Base-by-base conservation (phyloP, 371 early-diverging fungal genomes). In the Circinella umbellata region DNA sequence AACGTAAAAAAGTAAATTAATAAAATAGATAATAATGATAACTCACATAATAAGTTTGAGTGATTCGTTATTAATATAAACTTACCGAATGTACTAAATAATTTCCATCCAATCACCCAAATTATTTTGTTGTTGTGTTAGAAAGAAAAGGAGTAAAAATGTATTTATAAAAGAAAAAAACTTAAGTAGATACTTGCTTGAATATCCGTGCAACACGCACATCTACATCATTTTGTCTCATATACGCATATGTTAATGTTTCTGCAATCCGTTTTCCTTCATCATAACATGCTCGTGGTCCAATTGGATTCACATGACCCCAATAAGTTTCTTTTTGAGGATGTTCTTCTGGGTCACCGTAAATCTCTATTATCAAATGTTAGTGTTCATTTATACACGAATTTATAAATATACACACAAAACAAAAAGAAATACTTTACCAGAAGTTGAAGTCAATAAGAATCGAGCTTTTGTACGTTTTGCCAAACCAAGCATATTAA, bases 261-360 rank as follows among this genome's bases (percentile, higher is more conserved):
- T 95, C 96, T 39, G 94, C 94, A 20, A 94, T 92, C 35, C 96
- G 88, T 73, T 95, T 95, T 39, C 95, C 96, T 83, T 95, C 96
- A 69, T 95, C 96, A 78, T 95, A 95, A 73, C 96, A 95, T 15
- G 96, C 95, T 66, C 96, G 82, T 9, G 94, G 94, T 9, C 90
- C 90, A 67, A 89, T 90, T 5, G 94, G 95, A 76, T 95, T 95
- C 39, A 95, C 94, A 80, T 93, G 87, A 14, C 91, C 96, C 94
- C 95, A 94, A 72, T 94, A 94, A 1, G 90, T 88, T 75, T 94
- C 95, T 68, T 87, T 87, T 76, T 95, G 96, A 35, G 96, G 96
- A 79, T 94, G 94, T 73, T 91, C 92, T 74, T 92, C 91, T 20
- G 96, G 96, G 78, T 94, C 95, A 60, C 96, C 96, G 76, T 95